These are phyloP conservation scores for Striga hermonthica DNA, from an alignment of 305 asterid genomes.

Conservation along the genomic window DNA sequence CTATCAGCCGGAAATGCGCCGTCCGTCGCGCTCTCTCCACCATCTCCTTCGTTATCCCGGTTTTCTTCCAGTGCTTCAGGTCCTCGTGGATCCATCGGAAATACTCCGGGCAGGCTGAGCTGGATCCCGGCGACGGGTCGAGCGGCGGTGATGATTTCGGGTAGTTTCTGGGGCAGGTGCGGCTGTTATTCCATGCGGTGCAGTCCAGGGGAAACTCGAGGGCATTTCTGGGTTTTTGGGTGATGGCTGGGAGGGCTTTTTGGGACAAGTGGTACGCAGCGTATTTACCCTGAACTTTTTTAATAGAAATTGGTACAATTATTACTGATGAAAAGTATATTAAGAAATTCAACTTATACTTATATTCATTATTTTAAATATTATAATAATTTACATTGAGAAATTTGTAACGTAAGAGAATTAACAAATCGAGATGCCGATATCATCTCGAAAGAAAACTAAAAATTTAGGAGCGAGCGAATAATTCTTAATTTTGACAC, in stretches of 20 bases:
- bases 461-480: no score
- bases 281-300: conserved; percentile 41
- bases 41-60: conserved; percentile 56
- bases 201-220: conserved; percentile 51
- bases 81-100: conserved; percentile 92
- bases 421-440: no score
- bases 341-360: no score
- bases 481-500: no score
- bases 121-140: conserved; percentile 29
- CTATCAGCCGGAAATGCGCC: conserved; percentile 67
- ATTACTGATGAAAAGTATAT: no score
- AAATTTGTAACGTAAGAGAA: no score
- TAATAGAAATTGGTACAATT: neutral
- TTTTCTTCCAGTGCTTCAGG: conserved; percentile 60
- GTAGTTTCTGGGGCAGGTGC: conserved; percentile 51
- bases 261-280: conserved; percentile 29
- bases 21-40: conserved; percentile 47
- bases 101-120: conserved; percentile 59
- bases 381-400: no score
- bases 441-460: no score
- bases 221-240: conserved; percentile 16
- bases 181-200: conserved; percentile 51
- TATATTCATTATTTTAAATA: no score
- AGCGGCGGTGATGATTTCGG: conserved; percentile 30
- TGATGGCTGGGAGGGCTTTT: conserved; percentile 19